Conservation (phyloP, 176 grass and related monocot species). For the barley (Hordeum vulgare) region DNA sequence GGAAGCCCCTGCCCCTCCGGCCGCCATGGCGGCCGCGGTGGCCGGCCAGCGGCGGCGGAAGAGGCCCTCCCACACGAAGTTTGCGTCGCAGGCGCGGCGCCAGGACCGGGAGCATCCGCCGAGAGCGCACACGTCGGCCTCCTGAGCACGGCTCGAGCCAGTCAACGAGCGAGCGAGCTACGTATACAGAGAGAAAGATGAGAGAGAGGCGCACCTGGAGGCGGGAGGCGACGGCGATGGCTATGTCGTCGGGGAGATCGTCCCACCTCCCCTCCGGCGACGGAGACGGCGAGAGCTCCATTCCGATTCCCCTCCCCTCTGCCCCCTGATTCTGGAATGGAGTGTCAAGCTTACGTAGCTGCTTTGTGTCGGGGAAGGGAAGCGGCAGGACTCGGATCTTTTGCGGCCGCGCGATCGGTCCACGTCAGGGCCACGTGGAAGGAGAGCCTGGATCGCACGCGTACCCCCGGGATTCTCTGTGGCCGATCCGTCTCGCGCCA, state of each 20-base stretch:
- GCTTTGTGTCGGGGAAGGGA: neutral
- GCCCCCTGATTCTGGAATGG: neutral
- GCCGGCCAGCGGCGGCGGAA: conserved; percentile 55
- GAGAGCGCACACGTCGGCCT: conserved; percentile 55
- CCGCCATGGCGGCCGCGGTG: neutral
- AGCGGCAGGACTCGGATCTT: neutral
- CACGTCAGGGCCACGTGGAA: neutral
- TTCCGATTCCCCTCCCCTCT: conserved; percentile 10
- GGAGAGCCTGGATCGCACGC: neutral
- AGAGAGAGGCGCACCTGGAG: conserved; percentile 31
- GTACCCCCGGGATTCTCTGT: neutral
- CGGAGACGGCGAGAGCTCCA: conserved; percentile 15
- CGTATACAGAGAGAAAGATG: neutral
- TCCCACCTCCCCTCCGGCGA: conserved; percentile 22
- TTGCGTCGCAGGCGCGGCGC: conserved; percentile 42
- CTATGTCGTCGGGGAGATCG: conserved; percentile 44
- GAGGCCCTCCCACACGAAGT: conserved; percentile 59
- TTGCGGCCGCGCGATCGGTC: neutral
- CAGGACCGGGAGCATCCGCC: conserved; percentile 51
- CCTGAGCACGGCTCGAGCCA: conserved; percentile 26
- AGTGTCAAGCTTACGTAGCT: neutral
- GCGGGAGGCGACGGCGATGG: conserved; percentile 28
- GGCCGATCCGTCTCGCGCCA: neutral
- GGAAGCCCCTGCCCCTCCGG: conserved; percentile 5
- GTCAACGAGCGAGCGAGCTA: neutral